These are phyloP conservation scores for Xylaria multiplex DNA, from an alignment of 2,329 filamentous ascomycete species.

Conservation along the genomic window DNA sequence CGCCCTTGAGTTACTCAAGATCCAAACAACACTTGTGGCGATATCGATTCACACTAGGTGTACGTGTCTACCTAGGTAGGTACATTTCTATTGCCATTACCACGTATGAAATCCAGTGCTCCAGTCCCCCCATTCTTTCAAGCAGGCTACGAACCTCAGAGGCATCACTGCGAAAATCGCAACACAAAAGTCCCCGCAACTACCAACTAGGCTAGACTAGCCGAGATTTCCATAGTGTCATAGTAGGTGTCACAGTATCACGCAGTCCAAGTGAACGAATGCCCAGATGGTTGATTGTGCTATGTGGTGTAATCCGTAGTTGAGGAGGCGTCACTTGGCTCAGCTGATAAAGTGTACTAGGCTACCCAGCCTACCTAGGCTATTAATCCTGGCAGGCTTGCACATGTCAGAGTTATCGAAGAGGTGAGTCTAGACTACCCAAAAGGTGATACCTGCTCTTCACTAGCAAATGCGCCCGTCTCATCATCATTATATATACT, in stretches of 20 bases:
- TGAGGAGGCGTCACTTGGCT: conserved; percentile 3
- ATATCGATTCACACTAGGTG: background rate
- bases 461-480: conserved; percentile 10
- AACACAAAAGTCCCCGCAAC: conserved; percentile 18
- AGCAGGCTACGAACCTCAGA: background rate
- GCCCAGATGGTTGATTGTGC: too few relatives aligned
- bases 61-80: too few relatives aligned
- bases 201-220: conserved; percentile 13
- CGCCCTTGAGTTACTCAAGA: background rate
- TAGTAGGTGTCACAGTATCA: too few relatives aligned
- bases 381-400: background rate
- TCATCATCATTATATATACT: background rate
- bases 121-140: background rate
- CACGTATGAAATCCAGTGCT: background rate
- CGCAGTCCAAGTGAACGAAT: too few relatives aligned
- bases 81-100: background rate
- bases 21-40: background rate
- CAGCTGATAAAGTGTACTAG: background rate
- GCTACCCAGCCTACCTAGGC: background rate
- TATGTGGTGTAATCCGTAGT: background rate
- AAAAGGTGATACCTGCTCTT: background rate
- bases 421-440: background rate
- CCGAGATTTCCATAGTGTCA: background rate
- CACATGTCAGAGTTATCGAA: conserved; percentile 9
- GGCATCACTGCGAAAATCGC: background rate